Conservation (phyloP, 73 alveolate species). For the Diophrys appendiculata region DNA sequence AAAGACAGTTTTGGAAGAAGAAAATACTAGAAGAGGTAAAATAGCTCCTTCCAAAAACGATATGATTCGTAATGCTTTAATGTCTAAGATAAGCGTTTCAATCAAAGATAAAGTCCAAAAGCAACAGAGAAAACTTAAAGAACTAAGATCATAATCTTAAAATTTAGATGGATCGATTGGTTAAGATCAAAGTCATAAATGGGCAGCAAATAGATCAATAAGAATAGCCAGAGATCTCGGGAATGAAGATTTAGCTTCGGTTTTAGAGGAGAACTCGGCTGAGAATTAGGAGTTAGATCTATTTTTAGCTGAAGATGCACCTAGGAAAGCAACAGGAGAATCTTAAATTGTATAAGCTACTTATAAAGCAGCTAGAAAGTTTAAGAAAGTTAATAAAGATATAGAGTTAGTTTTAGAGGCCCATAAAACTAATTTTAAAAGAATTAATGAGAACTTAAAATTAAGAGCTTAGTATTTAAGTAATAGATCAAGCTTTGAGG, state of each 20-base stretch:
- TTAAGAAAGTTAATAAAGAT: not conserved
- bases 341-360: no score
- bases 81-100: no score
- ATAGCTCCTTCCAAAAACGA: no score
- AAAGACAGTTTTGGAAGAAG: conserved; percentile 13
- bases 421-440: no score
- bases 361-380: not conserved
- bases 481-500: no score
- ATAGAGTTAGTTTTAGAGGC: not conserved
- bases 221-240: not conserved
- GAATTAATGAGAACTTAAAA: no score
- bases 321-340: not conserved
- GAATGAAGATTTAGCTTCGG: not conserved
- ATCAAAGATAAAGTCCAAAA: not conserved
- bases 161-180: not conserved
- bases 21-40: not conserved
- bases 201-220: not conserved
- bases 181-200: no score
- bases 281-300: not conserved
- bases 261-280: not conserved
- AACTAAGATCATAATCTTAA: not conserved
- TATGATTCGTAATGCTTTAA: no score
- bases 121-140: not conserved
- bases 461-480: no score
- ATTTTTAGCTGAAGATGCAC: not conserved